Conservation (phyloP, 495 filamentous ascomycete species). For the Astrothelium subdiscretum region DNA sequence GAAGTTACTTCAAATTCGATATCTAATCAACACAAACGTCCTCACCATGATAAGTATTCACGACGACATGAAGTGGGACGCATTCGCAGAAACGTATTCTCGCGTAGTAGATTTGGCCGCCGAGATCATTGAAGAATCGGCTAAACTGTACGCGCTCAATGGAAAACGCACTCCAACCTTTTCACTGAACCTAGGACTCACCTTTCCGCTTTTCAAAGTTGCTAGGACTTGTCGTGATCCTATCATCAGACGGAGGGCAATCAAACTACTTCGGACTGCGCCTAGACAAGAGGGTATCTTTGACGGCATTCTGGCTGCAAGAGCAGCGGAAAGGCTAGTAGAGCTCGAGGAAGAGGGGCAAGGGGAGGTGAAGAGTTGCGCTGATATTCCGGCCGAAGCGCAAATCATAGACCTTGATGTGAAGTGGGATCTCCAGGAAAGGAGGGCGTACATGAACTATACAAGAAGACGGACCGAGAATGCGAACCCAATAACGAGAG, state of each 20-base stretch:
- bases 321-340: slow-evolving; percentile 43
- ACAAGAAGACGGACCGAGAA: neutral
- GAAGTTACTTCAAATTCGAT: neutral
- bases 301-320: slow-evolving; percentile 46
- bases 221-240: slow-evolving; percentile 50
- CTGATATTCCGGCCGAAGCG: slow-evolving; percentile 6
- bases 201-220: slow-evolving; percentile 43
- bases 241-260: slow-evolving; percentile 41
- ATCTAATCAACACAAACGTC: neutral
- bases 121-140: neutral
- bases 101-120: slow-evolving; percentile 1
- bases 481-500: neutral
- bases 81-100: neutral
- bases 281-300: slow-evolving; percentile 52
- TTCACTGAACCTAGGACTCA: slow-evolving; percentile 39
- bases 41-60: neutral
- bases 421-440: neutral
- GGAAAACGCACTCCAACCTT: slow-evolving; percentile 5
- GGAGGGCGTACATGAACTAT: neutral
- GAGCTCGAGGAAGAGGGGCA: slow-evolving; percentile 44
- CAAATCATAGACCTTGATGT: neutral
- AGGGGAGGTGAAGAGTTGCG: slow-evolving; percentile 11
- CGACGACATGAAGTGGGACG: neutral
- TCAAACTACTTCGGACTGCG: slow-evolving; percentile 40
- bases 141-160: neutral